These are phyloP conservation scores for Exophiala calicioides DNA, from an alignment of 2,329 filamentous ascomycete species.

Conservation along the genomic window DNA sequence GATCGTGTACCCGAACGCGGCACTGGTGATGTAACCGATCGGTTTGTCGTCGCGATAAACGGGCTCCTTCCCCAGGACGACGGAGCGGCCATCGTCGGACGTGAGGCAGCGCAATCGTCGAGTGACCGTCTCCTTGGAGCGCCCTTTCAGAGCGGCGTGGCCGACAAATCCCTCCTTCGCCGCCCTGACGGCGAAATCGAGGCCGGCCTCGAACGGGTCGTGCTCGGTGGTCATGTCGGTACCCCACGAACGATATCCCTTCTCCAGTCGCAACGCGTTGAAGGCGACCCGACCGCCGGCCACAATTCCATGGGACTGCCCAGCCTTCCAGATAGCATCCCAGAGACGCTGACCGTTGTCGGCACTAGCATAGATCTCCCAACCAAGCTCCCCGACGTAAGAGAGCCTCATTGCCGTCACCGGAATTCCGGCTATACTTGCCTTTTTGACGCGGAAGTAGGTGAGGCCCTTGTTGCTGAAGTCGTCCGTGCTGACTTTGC, in stretches of 20 bases:
- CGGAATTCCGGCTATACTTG: constrained; percentile 56
- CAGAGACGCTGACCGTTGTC: constrained; percentile 61
- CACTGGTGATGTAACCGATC: constrained; percentile 61
- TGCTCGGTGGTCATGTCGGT: constrained; percentile 63
- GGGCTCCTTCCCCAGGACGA: constrained; percentile 64
- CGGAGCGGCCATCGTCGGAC: constrained; percentile 57
- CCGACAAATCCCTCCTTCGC: constrained; percentile 51
- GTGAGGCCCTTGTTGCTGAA: constrained; percentile 43
- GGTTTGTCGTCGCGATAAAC: constrained; percentile 53
- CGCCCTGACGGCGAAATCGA: constrained; percentile 53
- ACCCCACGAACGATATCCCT: constrained; percentile 60
- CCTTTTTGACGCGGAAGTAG: constrained; percentile 53
- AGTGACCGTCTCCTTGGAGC: constrained; percentile 40
- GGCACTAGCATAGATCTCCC: constrained; percentile 63
- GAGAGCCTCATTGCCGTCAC: constrained; percentile 59
- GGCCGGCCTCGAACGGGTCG: constrained; percentile 60
- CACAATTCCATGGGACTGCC: constrained; percentile 57
- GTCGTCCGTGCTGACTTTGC: constrained; percentile 35
- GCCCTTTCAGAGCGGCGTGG: constrained; percentile 49
- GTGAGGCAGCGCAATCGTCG: constrained; percentile 51
- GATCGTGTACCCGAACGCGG: constrained; percentile 62
- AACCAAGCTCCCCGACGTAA: constrained; percentile 63
- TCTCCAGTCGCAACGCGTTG: constrained; percentile 61
- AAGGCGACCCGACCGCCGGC: constrained; percentile 61
- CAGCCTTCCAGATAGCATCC: constrained; percentile 59